Base-by-base conservation (phyloP, 225 moss, liverwort and hornwort genomes). In the Pseudisothecium myosuroides region DNA sequence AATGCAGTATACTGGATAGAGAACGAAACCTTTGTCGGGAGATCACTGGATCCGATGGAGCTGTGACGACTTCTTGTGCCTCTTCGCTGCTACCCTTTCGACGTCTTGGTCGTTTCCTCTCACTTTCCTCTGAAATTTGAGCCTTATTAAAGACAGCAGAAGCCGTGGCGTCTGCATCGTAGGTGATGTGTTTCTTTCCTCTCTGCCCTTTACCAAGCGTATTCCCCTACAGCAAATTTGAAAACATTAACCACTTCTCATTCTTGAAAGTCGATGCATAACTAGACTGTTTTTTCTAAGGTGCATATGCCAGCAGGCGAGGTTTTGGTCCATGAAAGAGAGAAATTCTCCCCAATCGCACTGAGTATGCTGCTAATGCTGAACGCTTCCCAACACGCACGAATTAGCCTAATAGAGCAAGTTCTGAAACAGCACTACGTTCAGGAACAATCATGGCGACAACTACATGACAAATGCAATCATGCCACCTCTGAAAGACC, bases 161-260 rank as follows among this genome's bases (percentile, higher is more conserved):
- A 81, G 93, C 95, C 93, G 93, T 88, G 81, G 92, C 95, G 19
- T 93, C 92, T 92, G 93, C 95, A 86, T 92, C 93, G 63, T 95
- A 93, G 36, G 81, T 91, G 49, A 93, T 84, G n/a, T 88, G 91
- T 79, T 91, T 95, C 88, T 73, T 92, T 47, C 92, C 95, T 88
- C 93, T 90, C 71, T 91, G 95, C 36, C 95, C 89, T 85, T 95
- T 95, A 47, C 93, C 95, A 54, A 92, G 86, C 82, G 62, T 89
- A 78, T 83, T 95, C 39, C 72, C 89, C 95, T 95, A 67, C 68
- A 87, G 75, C 88, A 31, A 82, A 88, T 52, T 54, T 58, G 43
- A 24, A 55, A 89, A 80, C 69, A 61, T 16, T 31, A 50, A 55
- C 15, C 21, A 45, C 61, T 84, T 26, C 54, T 86, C 50, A 82